Evolutionary conservation across 225 moss, liverwort and hornwort species (phyloP).

Genomic region (Antitrichia curtipendula): DNA sequence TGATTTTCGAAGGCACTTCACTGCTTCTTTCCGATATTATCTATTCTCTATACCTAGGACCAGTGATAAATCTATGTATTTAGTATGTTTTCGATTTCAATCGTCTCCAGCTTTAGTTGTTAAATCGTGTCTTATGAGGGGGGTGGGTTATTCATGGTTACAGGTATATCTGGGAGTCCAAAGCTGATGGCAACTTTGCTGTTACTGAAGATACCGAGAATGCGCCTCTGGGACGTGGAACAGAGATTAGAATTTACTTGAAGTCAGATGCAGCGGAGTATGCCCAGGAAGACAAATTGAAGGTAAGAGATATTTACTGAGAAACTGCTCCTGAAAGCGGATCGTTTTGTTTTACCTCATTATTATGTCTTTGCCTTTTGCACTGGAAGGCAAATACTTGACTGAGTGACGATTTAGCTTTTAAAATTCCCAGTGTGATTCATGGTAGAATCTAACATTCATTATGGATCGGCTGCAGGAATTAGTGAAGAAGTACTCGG

Average conservation of each 20-base stretch:
- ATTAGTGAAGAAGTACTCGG: slow-evolving; percentile 82
- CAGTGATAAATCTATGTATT: background rate
- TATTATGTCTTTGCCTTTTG: background rate
- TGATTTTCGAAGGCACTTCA: background rate
- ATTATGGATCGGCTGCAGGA: slow-evolving; percentile 28
- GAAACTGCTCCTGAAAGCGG: background rate
- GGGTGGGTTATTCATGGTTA: background rate
- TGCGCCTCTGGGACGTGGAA: slow-evolving; percentile 88
- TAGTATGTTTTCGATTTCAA: background rate
- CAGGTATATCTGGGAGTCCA: slow-evolving; percentile 98
- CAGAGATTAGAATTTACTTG: slow-evolving; percentile 81
- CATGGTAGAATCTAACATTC: background rate
- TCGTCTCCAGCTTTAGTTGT: background rate
- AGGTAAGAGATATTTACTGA: slow-evolving; percentile 7
- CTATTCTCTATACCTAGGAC: background rate
- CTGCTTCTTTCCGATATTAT: background rate
- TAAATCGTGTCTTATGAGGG: background rate
- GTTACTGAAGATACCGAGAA: slow-evolving; percentile 93
- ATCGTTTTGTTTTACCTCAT: background rate
- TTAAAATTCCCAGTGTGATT: background rate
- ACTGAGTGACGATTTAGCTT: background rate
- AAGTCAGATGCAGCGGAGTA: slow-evolving; percentile 91
- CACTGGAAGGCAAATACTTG: background rate
- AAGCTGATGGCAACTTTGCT: slow-evolving; percentile 90
- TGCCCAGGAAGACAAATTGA: slow-evolving; percentile 73